Evolutionary conservation across 1,139 yeast genomes (phyloP), one percentile per base, ranked within the genome.

Genomic region (Pichia sp.): DNA sequence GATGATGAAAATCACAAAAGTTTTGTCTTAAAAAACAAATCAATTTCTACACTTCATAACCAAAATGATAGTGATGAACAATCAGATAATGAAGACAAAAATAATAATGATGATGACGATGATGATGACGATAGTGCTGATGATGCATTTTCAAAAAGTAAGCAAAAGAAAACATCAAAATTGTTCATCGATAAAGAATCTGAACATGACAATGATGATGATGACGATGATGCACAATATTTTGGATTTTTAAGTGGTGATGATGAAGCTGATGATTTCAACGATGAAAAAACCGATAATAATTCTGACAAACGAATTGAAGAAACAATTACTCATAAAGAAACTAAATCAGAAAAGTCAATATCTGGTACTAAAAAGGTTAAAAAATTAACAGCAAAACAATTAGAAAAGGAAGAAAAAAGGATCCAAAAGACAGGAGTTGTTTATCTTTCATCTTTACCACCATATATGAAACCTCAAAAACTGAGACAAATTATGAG

Each of bases 381-480:
- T 37, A 73, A 79, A 54, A 72, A 71, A 52, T 62, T 84, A 18
- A 71, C 81, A 0, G 73, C 79, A 2, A 73, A 74, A 48, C 78
- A 79, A 55, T 63, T 79, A n/a, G 77, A 66, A 11, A 76, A 81
- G 61, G 80, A 79, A 51, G 75, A 78, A 54, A 76, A 75, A 56
- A 76, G 76, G 56, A 74, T 79, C 37, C 78, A 79, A 56, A 84
- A 78, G 59, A 81, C 96, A 0, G 99, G 98, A 3, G 97, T 94
- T 2, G 83, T 95, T 29, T 94, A 92, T 60, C 68, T 92, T 4
- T 89, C 97, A 0, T 75, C 84, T 50, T 78, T 94, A 8, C 99
- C 99, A 0, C 98, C 98, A 34, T 92, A 86, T 63, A 94, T 92
- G 98, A 89, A 89, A 63, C 98, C 99, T 0, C 79, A 85, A 3